These are phyloP conservation scores for Phyllosticta citribraziliensis DNA, from an alignment of 2,329 filamentous ascomycete species.

Conservation along the genomic window DNA sequence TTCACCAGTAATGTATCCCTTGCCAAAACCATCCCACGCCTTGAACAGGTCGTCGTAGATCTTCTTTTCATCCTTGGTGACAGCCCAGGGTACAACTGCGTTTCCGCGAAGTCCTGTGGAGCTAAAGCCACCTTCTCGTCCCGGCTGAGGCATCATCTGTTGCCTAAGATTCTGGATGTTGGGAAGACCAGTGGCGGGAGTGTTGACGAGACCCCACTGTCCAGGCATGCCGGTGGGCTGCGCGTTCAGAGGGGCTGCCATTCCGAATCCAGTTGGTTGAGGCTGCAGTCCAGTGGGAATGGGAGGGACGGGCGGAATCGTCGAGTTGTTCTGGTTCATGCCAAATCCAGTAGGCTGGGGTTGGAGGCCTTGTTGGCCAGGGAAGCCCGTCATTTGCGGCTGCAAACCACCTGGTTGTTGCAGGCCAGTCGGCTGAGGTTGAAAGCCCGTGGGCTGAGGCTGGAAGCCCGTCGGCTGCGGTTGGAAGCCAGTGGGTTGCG, in stretches of 20 bases:
- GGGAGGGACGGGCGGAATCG: conserved; percentile 66
- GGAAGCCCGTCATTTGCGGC: conserved; percentile 35
- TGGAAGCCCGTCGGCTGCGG: conserved; percentile 59
- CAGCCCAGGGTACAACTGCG: conserved; percentile 94
- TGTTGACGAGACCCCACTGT: conserved; percentile 98
- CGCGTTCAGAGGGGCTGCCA: conserved; percentile 62
- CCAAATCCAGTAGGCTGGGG: conserved; percentile 72
- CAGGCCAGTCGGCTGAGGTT: conserved; percentile 29
- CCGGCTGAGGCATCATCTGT: conserved; percentile 94
- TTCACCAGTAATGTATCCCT: conserved; percentile 83
- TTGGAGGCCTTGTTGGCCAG: conserved; percentile 44
- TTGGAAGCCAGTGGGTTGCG: conserved; percentile 77
- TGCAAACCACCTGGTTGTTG: conserved; percentile 12
- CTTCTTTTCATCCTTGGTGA: conserved; percentile 97
- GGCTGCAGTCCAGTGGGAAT: conserved; percentile 63
- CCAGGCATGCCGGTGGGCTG: conserved; percentile 89
- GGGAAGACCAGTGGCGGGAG: conserved; percentile 76
- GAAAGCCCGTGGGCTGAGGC: conserved; percentile 39
- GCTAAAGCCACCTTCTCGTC: conserved; percentile 78
- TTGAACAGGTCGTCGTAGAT: conserved; percentile 92
- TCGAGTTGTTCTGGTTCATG: conserved; percentile 36
- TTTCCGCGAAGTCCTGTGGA: conserved; percentile 84
- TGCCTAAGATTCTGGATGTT: conserved; percentile 89
- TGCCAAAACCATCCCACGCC: conserved; percentile 90
- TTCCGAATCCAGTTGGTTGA: conserved; percentile 36